A percentile compares a stretch with the other conserved stretches of the same genome.
phyloP scores from a whole-genome alignment of 2,329 filamentous ascomycete species.

The Apiospora sp. region DNA sequence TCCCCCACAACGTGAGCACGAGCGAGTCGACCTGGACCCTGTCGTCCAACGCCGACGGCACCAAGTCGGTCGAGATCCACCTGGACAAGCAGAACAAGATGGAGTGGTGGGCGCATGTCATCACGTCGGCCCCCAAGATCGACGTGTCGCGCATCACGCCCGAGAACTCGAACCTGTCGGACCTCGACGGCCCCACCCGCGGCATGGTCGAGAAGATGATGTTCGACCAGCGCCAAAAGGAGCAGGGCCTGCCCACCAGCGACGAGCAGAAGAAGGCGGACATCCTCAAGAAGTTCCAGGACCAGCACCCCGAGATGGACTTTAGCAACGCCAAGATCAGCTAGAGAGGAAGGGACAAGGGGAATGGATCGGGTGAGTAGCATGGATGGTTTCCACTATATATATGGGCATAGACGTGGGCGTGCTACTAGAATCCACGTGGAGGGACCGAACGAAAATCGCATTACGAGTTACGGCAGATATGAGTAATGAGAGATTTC shows the following conservation, averaged over 20 bases:
- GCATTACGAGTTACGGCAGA: slow-evolving; percentile 26
- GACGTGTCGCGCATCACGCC: slow-evolving; percentile 95
- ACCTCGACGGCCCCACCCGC: slow-evolving; percentile 93
- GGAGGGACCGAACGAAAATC: slow-evolving; percentile 15
- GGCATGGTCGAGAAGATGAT: slow-evolving; percentile 99
- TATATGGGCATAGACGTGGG: neutral
- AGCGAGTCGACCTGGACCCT: slow-evolving; percentile 98
- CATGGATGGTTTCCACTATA: neutral
- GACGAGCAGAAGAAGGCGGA: slow-evolving; percentile 97
- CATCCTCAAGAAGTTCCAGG: slow-evolving; percentile 91
- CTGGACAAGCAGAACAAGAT: slow-evolving; percentile 97
- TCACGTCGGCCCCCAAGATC: slow-evolving; percentile 86
- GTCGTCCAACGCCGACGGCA: slow-evolving; percentile 73
- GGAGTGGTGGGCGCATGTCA: slow-evolving; percentile 97
- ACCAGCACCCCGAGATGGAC: slow-evolving; percentile 77
- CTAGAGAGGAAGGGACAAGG: slow-evolving; percentile 40
- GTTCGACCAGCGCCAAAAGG: slow-evolving; percentile 98
- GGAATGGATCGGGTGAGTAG: neutral
- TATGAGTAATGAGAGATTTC: neutral
- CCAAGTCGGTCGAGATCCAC: slow-evolving; percentile 76
- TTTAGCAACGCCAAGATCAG: slow-evolving; percentile 75
- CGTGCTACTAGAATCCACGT: neutral
- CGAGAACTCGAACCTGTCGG: slow-evolving; percentile 88
- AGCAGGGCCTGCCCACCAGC: slow-evolving; percentile 84
- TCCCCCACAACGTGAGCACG: slow-evolving; percentile 79